These are phyloP conservation scores for Schwanniomyces sp. DNA, from an alignment of 805 yeast genomes.

Conservation along the genomic window DNA sequence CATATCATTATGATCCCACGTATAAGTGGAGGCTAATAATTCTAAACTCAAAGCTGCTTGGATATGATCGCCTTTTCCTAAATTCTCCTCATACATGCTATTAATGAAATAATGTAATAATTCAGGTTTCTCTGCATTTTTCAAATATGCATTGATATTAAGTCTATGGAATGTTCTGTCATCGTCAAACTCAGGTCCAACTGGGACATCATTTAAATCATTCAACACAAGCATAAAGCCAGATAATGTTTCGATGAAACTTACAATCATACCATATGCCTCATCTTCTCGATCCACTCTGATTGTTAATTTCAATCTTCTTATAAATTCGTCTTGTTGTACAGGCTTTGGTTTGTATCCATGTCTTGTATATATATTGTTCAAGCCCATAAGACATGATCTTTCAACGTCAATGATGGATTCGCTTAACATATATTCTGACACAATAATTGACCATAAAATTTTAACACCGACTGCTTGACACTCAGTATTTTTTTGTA, in stretches of 20 bases:
- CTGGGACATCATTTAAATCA: slow-evolving; percentile 73
- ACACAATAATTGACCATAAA: slow-evolving; percentile 69
- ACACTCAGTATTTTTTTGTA: slow-evolving; percentile 64
- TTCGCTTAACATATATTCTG: slow-evolving; percentile 61
- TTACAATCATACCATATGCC: slow-evolving; percentile 50
- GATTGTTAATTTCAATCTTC: slow-evolving; percentile 47
- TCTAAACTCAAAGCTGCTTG: slow-evolving; percentile 86
- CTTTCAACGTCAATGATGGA: slow-evolving; percentile 59
- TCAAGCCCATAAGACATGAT: slow-evolving; percentile 62
- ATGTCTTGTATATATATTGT: slow-evolving; percentile 59
- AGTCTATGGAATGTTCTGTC: slow-evolving; percentile 80
- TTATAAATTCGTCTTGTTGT: slow-evolving; percentile 57
- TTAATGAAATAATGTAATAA: slow-evolving; percentile 76
- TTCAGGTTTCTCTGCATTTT: slow-evolving; percentile 78
- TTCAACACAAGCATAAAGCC: slow-evolving; percentile 64
- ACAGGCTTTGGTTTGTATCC: slow-evolving; percentile 54
- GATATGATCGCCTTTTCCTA: slow-evolving; percentile 59
- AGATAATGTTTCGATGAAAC: slow-evolving; percentile 52
- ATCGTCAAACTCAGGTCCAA: slow-evolving; percentile 80
- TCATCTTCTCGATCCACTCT: slow-evolving; percentile 65
- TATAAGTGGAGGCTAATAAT: slow-evolving; percentile 70
- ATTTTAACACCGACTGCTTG: slow-evolving; percentile 63
- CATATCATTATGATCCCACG: slow-evolving; percentile 63
- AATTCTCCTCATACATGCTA: slow-evolving; percentile 66
- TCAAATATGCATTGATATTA: slow-evolving; percentile 71